Conservation (phyloP, 2,329 filamentous ascomycete species). For the Phaeosphaeriaceae sp. region DNA sequence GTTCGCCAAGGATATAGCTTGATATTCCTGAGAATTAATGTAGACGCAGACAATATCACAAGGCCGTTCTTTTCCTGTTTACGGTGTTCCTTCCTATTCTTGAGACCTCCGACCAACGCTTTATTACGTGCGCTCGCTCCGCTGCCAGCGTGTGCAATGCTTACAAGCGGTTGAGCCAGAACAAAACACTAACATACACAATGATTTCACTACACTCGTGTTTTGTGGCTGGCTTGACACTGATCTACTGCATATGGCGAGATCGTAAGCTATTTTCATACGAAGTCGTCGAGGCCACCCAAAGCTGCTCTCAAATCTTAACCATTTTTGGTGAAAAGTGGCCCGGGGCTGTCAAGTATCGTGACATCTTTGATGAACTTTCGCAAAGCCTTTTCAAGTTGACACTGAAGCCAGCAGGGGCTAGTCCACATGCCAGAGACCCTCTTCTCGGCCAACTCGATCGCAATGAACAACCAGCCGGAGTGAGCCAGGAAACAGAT, state of each 20-base stretch:
- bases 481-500: too few species aligned
- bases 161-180: slow-evolving; percentile 32
- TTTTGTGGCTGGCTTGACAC: slow-evolving; percentile 34
- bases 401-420: slow-evolving; percentile 6
- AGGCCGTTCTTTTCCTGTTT: slow-evolving; percentile 33
- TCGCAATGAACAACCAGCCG: too few species aligned
- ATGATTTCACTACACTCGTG: slow-evolving; percentile 37
- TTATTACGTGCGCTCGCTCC: slow-evolving; percentile 30
- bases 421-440: too few species aligned
- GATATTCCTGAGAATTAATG: too few species aligned
- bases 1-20: too few species aligned
- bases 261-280: slow-evolving; percentile 31
- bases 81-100: slow-evolving; percentile 28
- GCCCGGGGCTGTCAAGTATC: slow-evolving; percentile 35
- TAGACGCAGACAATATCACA: slow-evolving; percentile 40
- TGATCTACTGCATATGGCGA: slow-evolving; percentile 36
- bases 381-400: slow-evolving; percentile 26
- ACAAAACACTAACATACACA: slow-evolving; percentile 33
- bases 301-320: slow-evolving; percentile 31
- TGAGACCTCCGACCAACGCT: slow-evolving; percentile 24
- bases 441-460: too few species aligned
- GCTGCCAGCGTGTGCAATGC: slow-evolving; percentile 32
- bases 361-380: slow-evolving; percentile 34
- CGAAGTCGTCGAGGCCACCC: slow-evolving; percentile 32
- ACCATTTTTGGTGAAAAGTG: slow-evolving; percentile 38